A percentile compares a stretch with the other conserved stretches of the same genome.
These are phyloP conservation scores for Solanum sitiens DNA, from an alignment of 257 asterid species.

Conservation along the genomic window DNA sequence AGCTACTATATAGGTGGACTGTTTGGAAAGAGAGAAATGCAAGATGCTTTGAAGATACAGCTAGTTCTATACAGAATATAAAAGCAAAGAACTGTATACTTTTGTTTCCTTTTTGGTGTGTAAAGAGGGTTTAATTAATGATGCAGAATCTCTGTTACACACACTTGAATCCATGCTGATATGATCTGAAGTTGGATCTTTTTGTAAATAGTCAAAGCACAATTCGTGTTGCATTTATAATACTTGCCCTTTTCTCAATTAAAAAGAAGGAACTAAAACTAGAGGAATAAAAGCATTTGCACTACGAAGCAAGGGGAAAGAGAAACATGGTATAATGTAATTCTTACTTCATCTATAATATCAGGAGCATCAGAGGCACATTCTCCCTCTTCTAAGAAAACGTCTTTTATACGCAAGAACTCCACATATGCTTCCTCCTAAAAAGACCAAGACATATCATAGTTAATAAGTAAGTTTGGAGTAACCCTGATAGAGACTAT, in stretches of 20 bases:
- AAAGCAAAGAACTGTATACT: background rate
- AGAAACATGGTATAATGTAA: background rate
- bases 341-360: slow-evolving; percentile 57
- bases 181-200: background rate
- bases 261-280: background rate
- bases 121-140: background rate
- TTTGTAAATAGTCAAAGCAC: background rate
- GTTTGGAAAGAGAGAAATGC: background rate
- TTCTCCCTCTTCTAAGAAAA: slow-evolving; percentile 68
- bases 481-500: background rate
- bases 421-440: slow-evolving; percentile 93
- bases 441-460: background rate
- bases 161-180: background rate
- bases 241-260: background rate
- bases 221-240: background rate
- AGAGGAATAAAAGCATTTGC: background rate
- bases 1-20: background rate
- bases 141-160: background rate
- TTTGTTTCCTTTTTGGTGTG: background rate
- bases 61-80: background rate
- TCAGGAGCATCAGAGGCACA: slow-evolving; percentile 49
- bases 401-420: slow-evolving; percentile 53
- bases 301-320: background rate
- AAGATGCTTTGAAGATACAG: background rate
- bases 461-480: background rate